phyloP scores from a whole-genome alignment of 371 early-diverging fungal species.

The Saksenaea oblongispora region DNA sequence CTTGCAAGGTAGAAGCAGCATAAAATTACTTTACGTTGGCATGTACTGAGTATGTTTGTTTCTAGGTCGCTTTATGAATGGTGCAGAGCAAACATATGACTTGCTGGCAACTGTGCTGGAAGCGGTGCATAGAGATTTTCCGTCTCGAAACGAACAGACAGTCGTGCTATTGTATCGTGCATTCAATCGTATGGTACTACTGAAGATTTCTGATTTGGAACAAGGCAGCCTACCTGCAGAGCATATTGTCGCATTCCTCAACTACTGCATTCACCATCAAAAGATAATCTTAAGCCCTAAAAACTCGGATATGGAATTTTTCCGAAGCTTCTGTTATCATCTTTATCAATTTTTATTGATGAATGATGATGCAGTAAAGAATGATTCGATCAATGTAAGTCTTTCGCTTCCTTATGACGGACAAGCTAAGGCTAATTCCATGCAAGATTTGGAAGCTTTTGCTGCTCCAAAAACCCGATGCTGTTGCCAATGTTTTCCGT shows the following conservation, averaged over 20 bases:
- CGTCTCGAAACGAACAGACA: slow-evolving; percentile 26
- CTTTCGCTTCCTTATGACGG: background rate
- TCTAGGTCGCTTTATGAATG: slow-evolving; percentile 51
- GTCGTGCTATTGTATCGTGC: slow-evolving; percentile 40
- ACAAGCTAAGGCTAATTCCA: background rate
- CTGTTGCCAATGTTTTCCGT: slow-evolving; percentile 44
- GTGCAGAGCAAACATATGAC: slow-evolving; percentile 60
- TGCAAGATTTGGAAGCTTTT: slow-evolving; percentile 62
- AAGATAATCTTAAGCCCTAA: slow-evolving; percentile 59
- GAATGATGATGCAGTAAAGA: slow-evolving; percentile 48
- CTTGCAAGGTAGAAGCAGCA: slow-evolving; percentile 53
- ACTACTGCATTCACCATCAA: slow-evolving; percentile 70
- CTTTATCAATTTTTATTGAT: slow-evolving; percentile 56
- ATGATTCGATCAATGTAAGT: slow-evolving; percentile 50
- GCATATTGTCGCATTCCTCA: slow-evolving; percentile 52
- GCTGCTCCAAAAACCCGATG: slow-evolving; percentile 58
- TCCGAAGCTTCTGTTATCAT: slow-evolving; percentile 66
- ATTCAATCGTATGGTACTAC: slow-evolving; percentile 64
- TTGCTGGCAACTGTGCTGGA: slow-evolving; percentile 61
- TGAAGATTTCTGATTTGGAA: slow-evolving; percentile 52
- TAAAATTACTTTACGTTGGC: background rate
- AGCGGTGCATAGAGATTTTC: slow-evolving; percentile 25
- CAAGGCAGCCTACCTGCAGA: slow-evolving; percentile 28
- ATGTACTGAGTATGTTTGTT: background rate
- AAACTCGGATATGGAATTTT: slow-evolving; percentile 67